A percentile compares a stretch with the other conserved stretches of the same genome.
Evolutionary conservation across 768 basidiomycete genomes (phyloP).

Genomic region (Flagelloscypha sp.): DNA sequence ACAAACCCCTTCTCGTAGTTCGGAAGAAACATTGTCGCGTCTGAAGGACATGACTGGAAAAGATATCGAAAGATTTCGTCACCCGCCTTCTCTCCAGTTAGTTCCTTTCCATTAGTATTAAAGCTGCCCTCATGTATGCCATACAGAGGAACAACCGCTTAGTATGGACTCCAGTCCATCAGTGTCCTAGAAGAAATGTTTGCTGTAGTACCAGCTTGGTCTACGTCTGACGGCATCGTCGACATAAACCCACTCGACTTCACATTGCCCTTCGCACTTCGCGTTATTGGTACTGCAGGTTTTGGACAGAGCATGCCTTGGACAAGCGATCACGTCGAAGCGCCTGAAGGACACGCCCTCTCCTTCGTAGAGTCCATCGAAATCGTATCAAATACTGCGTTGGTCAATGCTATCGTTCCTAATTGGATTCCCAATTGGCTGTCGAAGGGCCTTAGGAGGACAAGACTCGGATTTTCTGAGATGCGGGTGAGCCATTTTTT

Average conservation of each 20-base stretch:
- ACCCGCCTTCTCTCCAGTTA: slow-evolving; percentile 33
- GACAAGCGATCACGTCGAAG: slow-evolving; percentile 20
- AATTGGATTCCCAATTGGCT: slow-evolving; percentile 14
- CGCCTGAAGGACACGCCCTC: slow-evolving; percentile 23
- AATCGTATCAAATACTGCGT: slow-evolving; percentile 12
- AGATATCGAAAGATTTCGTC: slow-evolving; percentile 31
- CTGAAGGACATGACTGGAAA: slow-evolving; percentile 38
- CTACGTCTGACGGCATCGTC: slow-evolving; percentile 27
- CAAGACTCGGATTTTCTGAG: slow-evolving; percentile 16
- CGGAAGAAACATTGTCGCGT: slow-evolving; percentile 34
- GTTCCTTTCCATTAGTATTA: neutral
- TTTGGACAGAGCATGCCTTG: slow-evolving; percentile 27
- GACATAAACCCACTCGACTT: slow-evolving; percentile 16
- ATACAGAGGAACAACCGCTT: slow-evolving; percentile 6
- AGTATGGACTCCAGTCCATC: slow-evolving; percentile 14
- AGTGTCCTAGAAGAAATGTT: slow-evolving; percentile 14
- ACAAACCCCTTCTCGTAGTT: slow-evolving; percentile 26
- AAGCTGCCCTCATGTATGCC: neutral
- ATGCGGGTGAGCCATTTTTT: slow-evolving; percentile 10
- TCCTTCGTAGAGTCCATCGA: slow-evolving; percentile 22
- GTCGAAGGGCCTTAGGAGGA: slow-evolving; percentile 9
- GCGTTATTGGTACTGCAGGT: slow-evolving; percentile 9
- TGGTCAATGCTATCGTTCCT: slow-evolving; percentile 13
- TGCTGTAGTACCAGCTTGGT: slow-evolving; percentile 19
- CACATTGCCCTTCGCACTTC: neutral